Evolutionary conservation across 129 eudicot genomes (phyloP).

Genomic region (Escallonia herrerae): DNA sequence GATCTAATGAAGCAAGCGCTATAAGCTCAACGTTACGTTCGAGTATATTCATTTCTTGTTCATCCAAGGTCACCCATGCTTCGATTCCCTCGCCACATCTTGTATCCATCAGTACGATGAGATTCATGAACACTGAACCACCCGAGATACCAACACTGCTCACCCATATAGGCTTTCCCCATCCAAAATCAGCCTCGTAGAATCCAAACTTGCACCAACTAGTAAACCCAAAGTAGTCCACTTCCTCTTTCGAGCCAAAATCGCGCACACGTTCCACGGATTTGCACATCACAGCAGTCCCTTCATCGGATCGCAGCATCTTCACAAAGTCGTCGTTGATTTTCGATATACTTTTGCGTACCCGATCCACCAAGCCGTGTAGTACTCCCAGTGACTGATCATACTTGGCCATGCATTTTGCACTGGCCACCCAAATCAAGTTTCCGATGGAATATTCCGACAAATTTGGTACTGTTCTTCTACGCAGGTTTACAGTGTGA

Average conservation of each 20-base stretch:
- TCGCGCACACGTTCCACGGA: conserved; percentile 28
- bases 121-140: conserved; percentile 41
- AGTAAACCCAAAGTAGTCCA: conserved; percentile 35
- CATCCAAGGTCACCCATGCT: conserved; percentile 86
- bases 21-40: conserved; percentile 29
- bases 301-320: conserved; percentile 31
- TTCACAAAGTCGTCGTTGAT: conserved; percentile 47
- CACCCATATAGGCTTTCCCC: conserved; percentile 78
- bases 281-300: conserved; percentile 32
- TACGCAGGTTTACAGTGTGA: conserved; percentile 54
- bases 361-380: conserved; percentile 22
- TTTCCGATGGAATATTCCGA: conserved; percentile 48
- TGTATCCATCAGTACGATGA: conserved; percentile 46
- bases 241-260: conserved; percentile 16
- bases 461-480: conserved; percentile 27
- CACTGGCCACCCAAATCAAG: conserved; percentile 49
- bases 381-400: conserved; percentile 1
- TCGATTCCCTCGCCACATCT: conserved; percentile 55
- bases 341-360: conserved; percentile 34
- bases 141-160: conserved; percentile 29
- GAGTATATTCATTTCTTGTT: conserved; percentile 39
- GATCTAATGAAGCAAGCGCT: conserved; percentile 39
- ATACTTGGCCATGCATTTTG: conserved; percentile 15
- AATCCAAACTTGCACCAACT: conserved; percentile 70
- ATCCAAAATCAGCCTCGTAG: conserved; percentile 66